Evolutionary conservation across 2,329 filamentous ascomycete genomes (phyloP).

Genomic region (Monilinia laxa): DNA sequence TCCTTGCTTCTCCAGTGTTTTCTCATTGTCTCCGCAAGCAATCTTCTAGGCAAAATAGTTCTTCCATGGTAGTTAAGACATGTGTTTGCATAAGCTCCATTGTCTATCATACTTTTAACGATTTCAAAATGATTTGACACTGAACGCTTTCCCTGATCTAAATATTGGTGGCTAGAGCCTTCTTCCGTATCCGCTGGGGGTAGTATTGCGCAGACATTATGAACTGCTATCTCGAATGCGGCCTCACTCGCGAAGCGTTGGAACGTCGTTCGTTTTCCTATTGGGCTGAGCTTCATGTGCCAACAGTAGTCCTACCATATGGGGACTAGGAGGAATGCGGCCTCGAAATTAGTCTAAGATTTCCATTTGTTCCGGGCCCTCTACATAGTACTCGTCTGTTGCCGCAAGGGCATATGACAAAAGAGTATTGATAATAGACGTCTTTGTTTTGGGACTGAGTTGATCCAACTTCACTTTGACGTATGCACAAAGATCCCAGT

Average conservation of each 20-base stretch:
- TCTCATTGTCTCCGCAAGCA: background rate
- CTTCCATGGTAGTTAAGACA: background rate
- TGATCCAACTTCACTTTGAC: background rate
- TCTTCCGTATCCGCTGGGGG: no score
- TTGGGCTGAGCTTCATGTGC: background rate
- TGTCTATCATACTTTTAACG: background rate
- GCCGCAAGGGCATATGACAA: background rate
- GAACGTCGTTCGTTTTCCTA: background rate
- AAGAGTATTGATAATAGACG: background rate
- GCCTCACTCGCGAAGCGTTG: background rate
- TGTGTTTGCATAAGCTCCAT: background rate
- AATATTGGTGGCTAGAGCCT: background rate
- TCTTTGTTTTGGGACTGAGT: background rate
- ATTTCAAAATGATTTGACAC: constrained; percentile 7
- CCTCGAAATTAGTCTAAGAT: background rate
- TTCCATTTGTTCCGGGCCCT: background rate
- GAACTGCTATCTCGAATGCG: background rate
- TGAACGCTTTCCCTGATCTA: background rate
- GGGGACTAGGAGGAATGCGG: background rate
- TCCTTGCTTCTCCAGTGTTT: background rate
- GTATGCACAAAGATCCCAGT: constrained; percentile 9
- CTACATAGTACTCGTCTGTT: background rate
- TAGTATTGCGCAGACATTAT: background rate
- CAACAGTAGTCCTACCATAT: constrained; percentile 1
- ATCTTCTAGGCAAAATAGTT: background rate